Evolutionary conservation across 495 filamentous ascomycete species (phyloP).

Genomic region (Ramalina intermedia): DNA sequence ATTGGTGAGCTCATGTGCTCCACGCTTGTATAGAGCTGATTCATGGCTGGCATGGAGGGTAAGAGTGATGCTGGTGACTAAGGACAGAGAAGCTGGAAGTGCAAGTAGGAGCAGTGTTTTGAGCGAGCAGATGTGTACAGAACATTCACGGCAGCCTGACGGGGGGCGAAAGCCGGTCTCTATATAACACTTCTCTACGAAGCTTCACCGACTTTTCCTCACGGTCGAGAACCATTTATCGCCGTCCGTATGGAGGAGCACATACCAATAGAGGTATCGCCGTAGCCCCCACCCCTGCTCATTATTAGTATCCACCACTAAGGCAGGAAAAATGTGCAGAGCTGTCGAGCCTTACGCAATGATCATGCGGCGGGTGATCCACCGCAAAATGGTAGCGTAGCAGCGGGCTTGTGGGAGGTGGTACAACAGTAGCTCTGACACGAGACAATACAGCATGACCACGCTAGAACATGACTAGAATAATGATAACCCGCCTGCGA

Average conservation of each 20-base stretch:
- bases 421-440: too few species aligned
- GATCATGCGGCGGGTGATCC: too few species aligned
- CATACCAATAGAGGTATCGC: constrained; percentile 9
- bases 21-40: constrained; percentile 3
- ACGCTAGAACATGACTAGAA: too few species aligned
- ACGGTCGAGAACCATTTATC: background rate
- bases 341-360: too few species aligned
- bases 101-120: background rate
- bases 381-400: too few species aligned
- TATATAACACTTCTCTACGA: constrained; percentile 6
- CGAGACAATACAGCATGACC: too few species aligned
- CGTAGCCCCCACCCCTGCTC: background rate
- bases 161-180: background rate
- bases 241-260: background rate
- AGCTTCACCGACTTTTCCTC: constrained; percentile 10
- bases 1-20: constrained; percentile 12
- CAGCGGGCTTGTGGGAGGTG: too few species aligned
- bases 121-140: background rate
- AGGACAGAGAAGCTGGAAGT: background rate
- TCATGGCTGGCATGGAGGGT: constrained; percentile 1
- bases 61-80: background rate
- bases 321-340: too few species aligned
- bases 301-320: background rate
- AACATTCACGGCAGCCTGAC: background rate
- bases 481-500: too few species aligned